phyloP scores from a whole-genome alignment of 169 alveolate genomes.

The Plasmodium reichenowi region DNA sequence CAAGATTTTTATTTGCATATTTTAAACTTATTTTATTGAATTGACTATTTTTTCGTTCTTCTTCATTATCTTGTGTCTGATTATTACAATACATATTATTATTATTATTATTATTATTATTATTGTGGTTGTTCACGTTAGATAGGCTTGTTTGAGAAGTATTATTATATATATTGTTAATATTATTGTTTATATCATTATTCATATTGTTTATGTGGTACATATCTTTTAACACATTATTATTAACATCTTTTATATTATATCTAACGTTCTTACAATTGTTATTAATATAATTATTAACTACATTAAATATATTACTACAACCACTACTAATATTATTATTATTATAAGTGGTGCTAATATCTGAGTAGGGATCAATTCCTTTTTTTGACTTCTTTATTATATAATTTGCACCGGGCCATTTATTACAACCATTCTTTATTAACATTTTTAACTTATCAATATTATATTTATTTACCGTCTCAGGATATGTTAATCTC shows the following conservation, averaged over 20 bases:
- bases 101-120: neutral
- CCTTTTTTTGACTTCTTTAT: slow-evolving; percentile 54
- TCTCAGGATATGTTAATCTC: slow-evolving; percentile 97
- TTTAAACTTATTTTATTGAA: slow-evolving; percentile 76
- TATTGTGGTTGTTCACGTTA: too few species aligned
- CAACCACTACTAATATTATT: neutral
- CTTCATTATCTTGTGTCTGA: neutral
- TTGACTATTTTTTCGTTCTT: neutral
- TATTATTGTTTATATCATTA: neutral
- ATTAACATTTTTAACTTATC: slow-evolving; percentile 91
- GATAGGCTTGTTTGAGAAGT: neutral
- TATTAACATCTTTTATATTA: neutral
- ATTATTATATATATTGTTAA: neutral
- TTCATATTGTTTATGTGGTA: neutral
- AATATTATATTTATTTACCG: slow-evolving; percentile 92
- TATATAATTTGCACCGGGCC: slow-evolving; percentile 98
- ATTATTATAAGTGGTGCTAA: neutral
- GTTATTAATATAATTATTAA: slow-evolving; percentile 19
- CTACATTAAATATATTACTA: slow-evolving; percentile 17
- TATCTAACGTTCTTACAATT: neutral
- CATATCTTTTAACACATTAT: neutral
- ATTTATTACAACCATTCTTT: slow-evolving; percentile 92
- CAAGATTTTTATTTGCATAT: slow-evolving; percentile 90
- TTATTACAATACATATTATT: neutral
- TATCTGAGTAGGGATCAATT: neutral